phyloP scores from a whole-genome alignment of 441 rosid species.

The Brassica hybrid region DNA sequence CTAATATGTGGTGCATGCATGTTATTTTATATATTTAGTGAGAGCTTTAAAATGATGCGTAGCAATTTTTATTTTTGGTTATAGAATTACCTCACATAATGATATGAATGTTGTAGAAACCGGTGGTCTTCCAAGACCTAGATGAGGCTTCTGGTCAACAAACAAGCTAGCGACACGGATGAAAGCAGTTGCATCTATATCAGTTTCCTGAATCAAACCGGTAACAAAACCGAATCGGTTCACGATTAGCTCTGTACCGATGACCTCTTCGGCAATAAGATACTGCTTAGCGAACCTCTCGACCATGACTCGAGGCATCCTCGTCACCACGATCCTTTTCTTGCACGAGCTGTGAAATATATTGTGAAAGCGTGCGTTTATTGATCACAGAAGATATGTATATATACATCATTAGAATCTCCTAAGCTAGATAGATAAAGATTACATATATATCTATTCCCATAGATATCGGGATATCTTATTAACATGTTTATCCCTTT shows the following conservation, averaged over 20 bases:
- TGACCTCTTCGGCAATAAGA: slow-evolving; percentile 69
- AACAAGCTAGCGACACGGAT: slow-evolving; percentile 53
- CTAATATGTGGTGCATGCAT: neutral
- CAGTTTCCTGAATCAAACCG: slow-evolving; percentile 53
- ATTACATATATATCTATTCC: too few relatives aligned
- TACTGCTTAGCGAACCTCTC: slow-evolving; percentile 80
- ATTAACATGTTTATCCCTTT: too few relatives aligned
- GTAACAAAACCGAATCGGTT: slow-evolving; percentile 75
- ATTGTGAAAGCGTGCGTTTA: too few relatives aligned
- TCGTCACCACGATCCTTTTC: slow-evolving; percentile 68
- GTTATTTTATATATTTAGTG: neutral
- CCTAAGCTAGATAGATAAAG: too few relatives aligned
- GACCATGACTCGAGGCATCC: slow-evolving; percentile 73
- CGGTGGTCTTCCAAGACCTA: slow-evolving; percentile 53
- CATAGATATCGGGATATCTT: too few relatives aligned
- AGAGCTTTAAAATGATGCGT: neutral
- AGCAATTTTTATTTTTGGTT: neutral
- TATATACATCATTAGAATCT: too few relatives aligned
- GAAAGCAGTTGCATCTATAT: slow-evolving; percentile 38
- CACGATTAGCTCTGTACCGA: slow-evolving; percentile 65
- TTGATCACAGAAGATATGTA: too few relatives aligned
- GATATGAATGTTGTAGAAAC: slow-evolving; percentile 51
- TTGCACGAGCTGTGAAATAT: slow-evolving; percentile 34
- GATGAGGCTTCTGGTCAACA: slow-evolving; percentile 48
- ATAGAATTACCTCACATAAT: slow-evolving; percentile 60